Base-by-base conservation (phyloP, 257 asterid genomes). In the Nicotiana attenuata region DNA sequence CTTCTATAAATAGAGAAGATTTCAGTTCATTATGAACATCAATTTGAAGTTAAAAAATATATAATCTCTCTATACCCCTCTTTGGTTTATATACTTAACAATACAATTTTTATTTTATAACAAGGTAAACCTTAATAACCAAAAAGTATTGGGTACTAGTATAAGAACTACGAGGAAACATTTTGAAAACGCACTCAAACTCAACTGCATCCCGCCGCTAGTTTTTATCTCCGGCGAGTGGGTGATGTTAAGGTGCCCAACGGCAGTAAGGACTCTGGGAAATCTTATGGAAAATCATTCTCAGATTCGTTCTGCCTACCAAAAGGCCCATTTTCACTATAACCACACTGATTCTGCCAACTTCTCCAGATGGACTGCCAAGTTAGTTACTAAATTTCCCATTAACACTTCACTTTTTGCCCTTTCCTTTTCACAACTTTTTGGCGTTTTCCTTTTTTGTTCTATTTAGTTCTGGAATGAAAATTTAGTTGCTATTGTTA, bases 321-420 rank as follows among this genome's bases (percentile, higher is more conserved):
- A 80, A 20, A 90, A 81, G 84, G 88, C 83, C 73, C 83, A 91
- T 88, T 50, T 80, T 85, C 97, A 88, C 68, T 93, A 92, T 82
- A 84, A 86, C 35, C 97, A 93, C 81, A 92, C 85, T 29, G 97
- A 95, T 78, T 83, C 92, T 71, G 89, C 93, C 91, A 92, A 88
- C 52, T 86, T 85, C 82, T 78, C 86, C 68, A 81, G 98, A 87
- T 95, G 97, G 97, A 92, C 82, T 41, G 87, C 97, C 76, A 91
- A 57, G 98, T 91, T 41, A 41, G 50, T 41, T 2, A 41, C 50
- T 41, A 56, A 80, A 45, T 82, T 81, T 81, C 7, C 9, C 41
- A 69, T 0, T 41, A 14, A 66, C 81, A 66, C 77, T 61, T n/a
- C 45, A 41, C 52, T 29, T 80, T 57, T 68, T 41, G 14, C 22